phyloP scores from a whole-genome alignment of 345 rosid species.

The Moricandia moricandioides region DNA sequence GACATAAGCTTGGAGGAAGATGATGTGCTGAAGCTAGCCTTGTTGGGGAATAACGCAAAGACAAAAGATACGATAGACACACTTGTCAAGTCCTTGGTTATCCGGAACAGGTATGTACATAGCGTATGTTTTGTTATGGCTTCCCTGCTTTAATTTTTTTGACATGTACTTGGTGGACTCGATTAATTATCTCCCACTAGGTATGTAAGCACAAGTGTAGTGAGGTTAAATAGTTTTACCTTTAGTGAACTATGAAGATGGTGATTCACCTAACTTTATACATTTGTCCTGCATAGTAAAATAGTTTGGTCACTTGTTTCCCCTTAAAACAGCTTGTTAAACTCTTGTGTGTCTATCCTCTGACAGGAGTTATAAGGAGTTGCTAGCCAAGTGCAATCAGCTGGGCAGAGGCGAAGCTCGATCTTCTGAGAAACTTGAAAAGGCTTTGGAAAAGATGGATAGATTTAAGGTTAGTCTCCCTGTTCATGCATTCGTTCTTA shows the following conservation, averaged over 20 bases:
- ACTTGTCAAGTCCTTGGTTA: conserved; percentile 65
- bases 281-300: neutral
- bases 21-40: conserved; percentile 68
- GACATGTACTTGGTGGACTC: neutral
- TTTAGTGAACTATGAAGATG: neutral
- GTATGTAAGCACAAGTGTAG: neutral
- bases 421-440: conserved; percentile 61
- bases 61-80: conserved; percentile 70
- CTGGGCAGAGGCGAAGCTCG: conserved; percentile 88
- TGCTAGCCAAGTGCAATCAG: conserved; percentile 85
- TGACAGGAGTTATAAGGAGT: conserved; percentile 77
- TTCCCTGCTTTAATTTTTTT: neutral
- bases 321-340: conserved; percentile 1
- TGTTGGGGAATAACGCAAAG: conserved; percentile 63
- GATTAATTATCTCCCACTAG: neutral
- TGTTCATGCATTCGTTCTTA: neutral
- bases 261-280: neutral
- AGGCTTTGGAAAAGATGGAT: conserved; percentile 64
- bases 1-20: conserved; percentile 79
- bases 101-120: conserved; percentile 64
- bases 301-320: neutral
- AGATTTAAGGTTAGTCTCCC: conserved; percentile 54
- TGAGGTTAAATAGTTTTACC: neutral
- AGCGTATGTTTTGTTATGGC: neutral
- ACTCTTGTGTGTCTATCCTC: conserved; percentile 4